phyloP scores from a whole-genome alignment of 75 land plant genomes.

The Adiantum capillusveneris region DNA sequence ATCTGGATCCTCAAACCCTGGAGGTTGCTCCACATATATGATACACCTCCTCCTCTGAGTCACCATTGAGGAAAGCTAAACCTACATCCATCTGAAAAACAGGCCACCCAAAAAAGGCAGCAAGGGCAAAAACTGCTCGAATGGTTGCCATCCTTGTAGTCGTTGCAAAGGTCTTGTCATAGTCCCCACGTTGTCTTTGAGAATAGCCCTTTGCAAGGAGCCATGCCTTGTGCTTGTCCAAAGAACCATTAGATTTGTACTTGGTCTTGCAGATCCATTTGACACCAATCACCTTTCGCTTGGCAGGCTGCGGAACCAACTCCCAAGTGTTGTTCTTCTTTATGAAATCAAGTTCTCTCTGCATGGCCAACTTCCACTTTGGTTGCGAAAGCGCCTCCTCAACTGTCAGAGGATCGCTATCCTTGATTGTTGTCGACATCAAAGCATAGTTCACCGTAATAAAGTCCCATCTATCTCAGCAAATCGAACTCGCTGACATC shows the following conservation, averaged over 20 bases:
- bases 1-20: too few relatives aligned
- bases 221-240: neutral
- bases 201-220: neutral
- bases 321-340: too few relatives aligned
- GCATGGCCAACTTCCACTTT: too few relatives aligned
- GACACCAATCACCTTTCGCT: too few relatives aligned
- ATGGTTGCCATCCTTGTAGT: neutral
- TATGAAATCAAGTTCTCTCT: too few relatives aligned
- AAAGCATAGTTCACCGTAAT: too few relatives aligned
- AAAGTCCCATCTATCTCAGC: too few relatives aligned
- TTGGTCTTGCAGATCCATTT: slow-evolving; percentile 3
- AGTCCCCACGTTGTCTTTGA: neutral
- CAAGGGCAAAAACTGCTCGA: neutral
- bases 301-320: too few relatives aligned
- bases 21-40: slow-evolving; percentile 6
- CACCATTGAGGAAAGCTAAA: neutral
- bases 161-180: neutral
- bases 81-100: neutral
- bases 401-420: too few relatives aligned
- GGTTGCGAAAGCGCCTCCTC: too few relatives aligned
- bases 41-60: neutral
- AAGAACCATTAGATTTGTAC: neutral
- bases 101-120: neutral
- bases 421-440: too few relatives aligned
- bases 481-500: too few relatives aligned